phyloP scores from a whole-genome alignment of 2,329 filamentous ascomycete genomes.

The Trichophyton benhamiae region DNA sequence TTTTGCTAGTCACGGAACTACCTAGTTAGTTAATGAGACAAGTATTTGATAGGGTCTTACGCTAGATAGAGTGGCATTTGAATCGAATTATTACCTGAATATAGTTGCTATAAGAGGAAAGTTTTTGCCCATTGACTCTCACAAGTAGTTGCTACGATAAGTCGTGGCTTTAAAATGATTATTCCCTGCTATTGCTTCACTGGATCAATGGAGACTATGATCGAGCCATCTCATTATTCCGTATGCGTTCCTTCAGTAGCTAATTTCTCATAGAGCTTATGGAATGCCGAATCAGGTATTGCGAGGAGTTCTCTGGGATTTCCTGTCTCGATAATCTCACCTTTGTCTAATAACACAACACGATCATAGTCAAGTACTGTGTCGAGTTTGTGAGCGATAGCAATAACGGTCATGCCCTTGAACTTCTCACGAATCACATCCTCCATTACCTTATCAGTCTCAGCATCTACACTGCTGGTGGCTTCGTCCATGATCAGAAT shows the following conservation, averaged over 20 bases:
- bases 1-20: not conserved
- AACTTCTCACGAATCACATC: constrained; percentile 55
- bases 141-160: too few species aligned
- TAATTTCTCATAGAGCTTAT: not conserved
- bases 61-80: not conserved
- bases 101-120: too few species aligned
- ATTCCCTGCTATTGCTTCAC: too few species aligned
- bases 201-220: too few species aligned
- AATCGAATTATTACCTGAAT: not conserved
- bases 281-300: not conserved
- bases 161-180: too few species aligned
- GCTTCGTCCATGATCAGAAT: constrained; percentile 95
- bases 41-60: not conserved
- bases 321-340: constrained; percentile 58
- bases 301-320: not conserved
- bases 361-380: constrained; percentile 81
- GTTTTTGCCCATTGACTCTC: too few species aligned
- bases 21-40: not conserved
- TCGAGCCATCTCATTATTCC: not conserved
- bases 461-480: constrained; percentile 61
- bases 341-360: constrained; percentile 83
- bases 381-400: constrained; percentile 94
- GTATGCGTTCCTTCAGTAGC: not conserved
- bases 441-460: constrained; percentile 53
- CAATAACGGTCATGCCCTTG: constrained; percentile 87